Evolutionary conservation across 2,329 filamentous ascomycete genomes (phyloP).

Genomic region (Whalleya microplaca): DNA sequence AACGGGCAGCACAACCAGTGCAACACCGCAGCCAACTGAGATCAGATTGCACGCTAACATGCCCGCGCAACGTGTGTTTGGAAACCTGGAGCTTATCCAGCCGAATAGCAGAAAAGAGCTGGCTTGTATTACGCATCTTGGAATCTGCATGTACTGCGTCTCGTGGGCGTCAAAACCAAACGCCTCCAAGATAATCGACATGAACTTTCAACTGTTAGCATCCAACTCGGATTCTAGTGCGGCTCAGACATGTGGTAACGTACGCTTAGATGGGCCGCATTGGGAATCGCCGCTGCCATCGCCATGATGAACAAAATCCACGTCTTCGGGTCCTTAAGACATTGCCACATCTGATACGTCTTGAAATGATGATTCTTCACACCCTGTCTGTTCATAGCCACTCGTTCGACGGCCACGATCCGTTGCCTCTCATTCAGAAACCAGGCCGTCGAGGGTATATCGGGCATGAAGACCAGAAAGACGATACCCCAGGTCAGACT

Average conservation of each 20-base stretch:
- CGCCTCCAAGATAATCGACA: constrained; percentile 34
- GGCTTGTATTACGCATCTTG: constrained; percentile 61
- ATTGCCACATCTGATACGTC: constrained; percentile 51
- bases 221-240: background rate
- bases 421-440: constrained; percentile 30
- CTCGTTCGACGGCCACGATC: constrained; percentile 33
- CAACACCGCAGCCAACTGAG: constrained; percentile 55
- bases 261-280: constrained; percentile 57
- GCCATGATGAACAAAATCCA: constrained; percentile 61
- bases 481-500: constrained; percentile 32
- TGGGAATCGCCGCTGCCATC: constrained; percentile 58
- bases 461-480: constrained; percentile 33
- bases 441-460: constrained; percentile 32
- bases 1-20: constrained; percentile 57
- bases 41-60: constrained; percentile 60
- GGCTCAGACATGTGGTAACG: background rate
- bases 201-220: constrained; percentile 26
- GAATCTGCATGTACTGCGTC: constrained; percentile 63
- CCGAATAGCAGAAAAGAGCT: constrained; percentile 55
- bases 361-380: constrained; percentile 47
- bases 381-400: constrained; percentile 32
- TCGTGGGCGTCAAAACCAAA: constrained; percentile 49
- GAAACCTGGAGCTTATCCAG: constrained; percentile 54
- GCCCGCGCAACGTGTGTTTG: constrained; percentile 52
- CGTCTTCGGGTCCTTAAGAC: constrained; percentile 54